A percentile compares a stretch with the other conserved stretches of the same genome.
These are phyloP conservation scores for Scheffersomyces lignicola DNA, from an alignment of 1,139 yeast genomes.

Conservation along the genomic window DNA sequence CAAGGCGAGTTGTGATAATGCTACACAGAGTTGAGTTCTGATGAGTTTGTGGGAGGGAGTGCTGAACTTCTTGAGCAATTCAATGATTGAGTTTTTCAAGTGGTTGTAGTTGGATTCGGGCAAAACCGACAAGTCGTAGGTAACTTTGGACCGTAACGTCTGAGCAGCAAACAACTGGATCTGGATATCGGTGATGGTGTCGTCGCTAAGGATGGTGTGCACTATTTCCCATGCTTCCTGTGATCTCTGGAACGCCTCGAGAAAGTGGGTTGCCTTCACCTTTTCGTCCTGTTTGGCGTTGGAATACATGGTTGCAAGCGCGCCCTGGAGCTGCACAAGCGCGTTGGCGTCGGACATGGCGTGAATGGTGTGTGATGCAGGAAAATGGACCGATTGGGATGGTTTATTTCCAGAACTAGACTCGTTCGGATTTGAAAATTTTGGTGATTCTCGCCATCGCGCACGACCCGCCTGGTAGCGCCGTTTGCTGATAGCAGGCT, in stretches of 20 bases:
- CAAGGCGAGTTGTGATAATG: conserved; percentile 78
- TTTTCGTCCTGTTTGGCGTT: conserved; percentile 52
- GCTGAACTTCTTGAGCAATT: conserved; percentile 51
- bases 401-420: too few relatives aligned
- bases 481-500: background rate
- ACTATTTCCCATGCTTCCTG: conserved; percentile 64
- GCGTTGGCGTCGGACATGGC: conserved; percentile 8
- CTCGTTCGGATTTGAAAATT: too few relatives aligned
- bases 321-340: conserved; percentile 36
- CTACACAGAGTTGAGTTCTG: conserved; percentile 75
- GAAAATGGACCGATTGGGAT: too few relatives aligned
- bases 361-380: background rate
- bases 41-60: conserved; percentile 53
- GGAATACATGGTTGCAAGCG: conserved; percentile 64
- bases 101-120: conserved; percentile 52
- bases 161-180: conserved; percentile 85
- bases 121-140: conserved; percentile 80
- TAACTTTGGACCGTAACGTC: conserved; percentile 79
- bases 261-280: conserved; percentile 59
- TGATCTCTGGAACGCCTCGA: conserved; percentile 83
- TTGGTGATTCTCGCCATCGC: too few relatives aligned
- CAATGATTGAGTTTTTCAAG: conserved; percentile 63
- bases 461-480: background rate
- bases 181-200: conserved; percentile 36
- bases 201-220: conserved; percentile 33